A percentile compares a stretch with the other conserved stretches of the same genome.
Conservation (phyloP, 140 eudicot genomes). For the Bidens hawaiensis region DNA sequence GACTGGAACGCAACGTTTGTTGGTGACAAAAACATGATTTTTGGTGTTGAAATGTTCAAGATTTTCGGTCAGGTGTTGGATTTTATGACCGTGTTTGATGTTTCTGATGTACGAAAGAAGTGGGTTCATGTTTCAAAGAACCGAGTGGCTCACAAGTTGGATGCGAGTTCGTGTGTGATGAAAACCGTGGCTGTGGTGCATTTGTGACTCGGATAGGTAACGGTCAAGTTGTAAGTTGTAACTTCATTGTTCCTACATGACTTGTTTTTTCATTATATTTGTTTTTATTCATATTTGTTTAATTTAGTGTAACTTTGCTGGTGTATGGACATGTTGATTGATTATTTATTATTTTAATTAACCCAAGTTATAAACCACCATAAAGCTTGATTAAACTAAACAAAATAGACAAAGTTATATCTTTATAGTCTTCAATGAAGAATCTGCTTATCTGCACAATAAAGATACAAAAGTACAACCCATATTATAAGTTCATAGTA, state of each 20-base stretch:
- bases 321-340: too few species aligned
- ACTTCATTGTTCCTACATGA: neutral
- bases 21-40: constrained; percentile 54
- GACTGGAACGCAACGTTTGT: constrained; percentile 95
- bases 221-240: neutral
- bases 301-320: neutral
- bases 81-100: constrained; percentile 69
- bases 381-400: neutral
- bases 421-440: constrained; percentile 1
- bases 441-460: neutral
- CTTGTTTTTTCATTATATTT: too few species aligned
- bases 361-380: too few species aligned
- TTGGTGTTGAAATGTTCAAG: constrained; percentile 95
- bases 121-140: constrained; percentile 86
- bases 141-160: constrained; percentile 62
- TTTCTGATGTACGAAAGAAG: constrained; percentile 34
- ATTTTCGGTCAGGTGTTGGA: constrained; percentile 95
- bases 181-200: constrained; percentile 76
- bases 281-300: neutral
- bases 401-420: neutral
- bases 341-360: too few species aligned
- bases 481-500: neutral
- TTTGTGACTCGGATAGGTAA: constrained; percentile 33
- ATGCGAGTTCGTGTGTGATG: constrained; percentile 80
- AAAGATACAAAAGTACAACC: neutral